phyloP scores from a whole-genome alignment of 1,284 basidiomycete genomes.

The Sporisorium scitamineum region DNA sequence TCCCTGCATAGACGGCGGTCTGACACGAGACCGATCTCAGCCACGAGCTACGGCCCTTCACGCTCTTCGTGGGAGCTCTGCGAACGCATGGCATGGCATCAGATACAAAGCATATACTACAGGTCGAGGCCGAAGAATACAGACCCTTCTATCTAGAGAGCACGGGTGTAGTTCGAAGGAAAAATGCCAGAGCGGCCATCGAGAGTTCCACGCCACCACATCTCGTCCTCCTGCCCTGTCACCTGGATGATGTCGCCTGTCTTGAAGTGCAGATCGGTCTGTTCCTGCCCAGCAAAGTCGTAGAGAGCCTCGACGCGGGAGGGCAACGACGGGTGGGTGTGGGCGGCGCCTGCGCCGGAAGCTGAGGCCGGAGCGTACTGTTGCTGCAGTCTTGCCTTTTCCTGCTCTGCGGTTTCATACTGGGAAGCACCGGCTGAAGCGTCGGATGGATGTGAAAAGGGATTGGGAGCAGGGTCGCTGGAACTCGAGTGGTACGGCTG shows the following conservation, averaged over 20 bases:
- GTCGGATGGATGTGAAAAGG: conserved; percentile 29
- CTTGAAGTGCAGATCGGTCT: conserved; percentile 34
- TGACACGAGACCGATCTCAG: neutral
- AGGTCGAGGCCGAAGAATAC: neutral
- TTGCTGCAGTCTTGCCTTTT: conserved; percentile 43
- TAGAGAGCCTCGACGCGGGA: conserved; percentile 32
- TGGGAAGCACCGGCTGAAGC: neutral
- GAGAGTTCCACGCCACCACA: conserved; percentile 43
- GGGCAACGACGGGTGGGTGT: conserved; percentile 10
- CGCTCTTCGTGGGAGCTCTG: no score
- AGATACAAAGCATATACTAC: conserved; percentile 2
- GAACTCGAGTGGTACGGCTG: neutral
- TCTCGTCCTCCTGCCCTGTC: conserved; percentile 41
- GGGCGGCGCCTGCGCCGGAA: neutral
- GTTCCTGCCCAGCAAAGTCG: conserved; percentile 38
- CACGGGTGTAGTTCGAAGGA: conserved; percentile 28
- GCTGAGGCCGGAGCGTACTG: conserved; percentile 16
- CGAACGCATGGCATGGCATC: neutral
- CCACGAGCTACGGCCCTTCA: neutral
- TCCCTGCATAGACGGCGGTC: conserved; percentile 1
- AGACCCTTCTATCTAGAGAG: conserved; percentile 18
- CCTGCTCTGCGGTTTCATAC: conserved; percentile 40
- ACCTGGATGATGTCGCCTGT: conserved; percentile 43
- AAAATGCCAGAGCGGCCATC: conserved; percentile 40
- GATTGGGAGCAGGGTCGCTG: conserved; percentile 18